Evolutionary conservation across 768 basidiomycete species (phyloP), one percentile per base, ranked within the genome.

Genomic region (Phlebiopsis flavidoalba): DNA sequence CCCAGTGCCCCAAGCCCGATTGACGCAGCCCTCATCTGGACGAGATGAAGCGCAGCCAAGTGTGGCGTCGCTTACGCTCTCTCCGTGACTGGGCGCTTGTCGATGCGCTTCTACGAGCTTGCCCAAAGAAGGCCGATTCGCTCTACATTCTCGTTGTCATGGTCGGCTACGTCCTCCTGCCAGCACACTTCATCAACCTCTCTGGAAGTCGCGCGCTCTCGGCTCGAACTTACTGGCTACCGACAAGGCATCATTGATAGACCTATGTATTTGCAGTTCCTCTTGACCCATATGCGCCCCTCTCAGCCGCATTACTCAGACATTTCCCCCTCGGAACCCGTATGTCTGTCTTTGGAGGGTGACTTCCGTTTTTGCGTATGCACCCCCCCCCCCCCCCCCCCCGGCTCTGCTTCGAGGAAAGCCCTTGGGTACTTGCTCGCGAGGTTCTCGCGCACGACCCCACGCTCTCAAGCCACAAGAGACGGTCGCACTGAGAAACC

Each of bases 321-420:
- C 66, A 93, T 99, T 60, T n/a, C n/a, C 89, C 87, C 19, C 87
- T 99, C 66, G 95, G n/a, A 98, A 72, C 93, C 94, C 1, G 88
- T 98, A 57, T 88, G 88, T 10, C 81, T 99, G 54, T 93, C 92
- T n/a, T n/a, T n/a, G 10, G 97, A 99, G 73, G 96, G n/a, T n/a
- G 97, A 0, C 83, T 99, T 0, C 97, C 97, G 0, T 98, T 98
- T 86, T 79, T 98, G 52, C n/a, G 95, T 99, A 37, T 96, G 96
- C 73, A 97, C 95, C 1, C 87, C n/a, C n/a, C n/a, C n/a, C n/a
- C n/a, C n/a, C n/a, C n/a, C n/a, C n/a, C n/a, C n/a, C n/a, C n/a
- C n/a, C n/a, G n/a, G n/a, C n/a, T 99, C 61, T 96, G 96, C 7
- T 99, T 98, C 72, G 97, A 99, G 75, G n/a, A n/a, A 98, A 99